phyloP scores from a whole-genome alignment of 2,329 filamentous ascomycete genomes.

The Remersonia thermophila region DNA sequence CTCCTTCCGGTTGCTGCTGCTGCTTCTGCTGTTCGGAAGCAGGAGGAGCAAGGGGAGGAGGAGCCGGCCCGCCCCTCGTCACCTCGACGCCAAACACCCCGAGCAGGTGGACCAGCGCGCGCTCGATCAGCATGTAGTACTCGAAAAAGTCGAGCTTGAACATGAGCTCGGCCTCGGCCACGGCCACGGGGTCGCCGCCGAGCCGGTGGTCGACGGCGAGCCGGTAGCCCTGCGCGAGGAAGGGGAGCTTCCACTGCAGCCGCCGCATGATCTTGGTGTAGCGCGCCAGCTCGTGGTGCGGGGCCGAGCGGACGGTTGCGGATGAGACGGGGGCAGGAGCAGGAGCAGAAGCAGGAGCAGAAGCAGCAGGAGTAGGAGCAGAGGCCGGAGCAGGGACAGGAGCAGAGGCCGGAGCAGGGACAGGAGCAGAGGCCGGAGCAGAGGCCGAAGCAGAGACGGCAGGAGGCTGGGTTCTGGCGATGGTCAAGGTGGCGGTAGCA shows the following conservation, averaged over 20 bases:
- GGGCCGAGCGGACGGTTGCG: slow-evolving; percentile 4
- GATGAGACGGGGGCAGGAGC: neutral
- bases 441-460: too few relatives aligned
- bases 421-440: too few relatives aligned
- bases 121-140: slow-evolving; percentile 61
- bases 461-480: neutral
- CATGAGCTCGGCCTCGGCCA: slow-evolving; percentile 48
- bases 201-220: slow-evolving; percentile 30
- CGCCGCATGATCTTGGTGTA: slow-evolving; percentile 49
- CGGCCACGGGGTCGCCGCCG: slow-evolving; percentile 22
- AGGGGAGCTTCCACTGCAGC: slow-evolving; percentile 51
- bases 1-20: too few relatives aligned
- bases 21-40: neutral
- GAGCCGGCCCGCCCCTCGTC: slow-evolving; percentile 18
- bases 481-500: neutral
- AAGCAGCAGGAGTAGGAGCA: neutral
- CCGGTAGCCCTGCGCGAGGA: slow-evolving; percentile 44
- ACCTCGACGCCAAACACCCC: slow-evolving; percentile 49
- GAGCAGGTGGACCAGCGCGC: slow-evolving; percentile 56
- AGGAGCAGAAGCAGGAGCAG: neutral
- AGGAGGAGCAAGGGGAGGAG: neutral
- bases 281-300: slow-evolving; percentile 34
- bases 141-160: slow-evolving; percentile 72
- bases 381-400: too few relatives aligned
- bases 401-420: neutral